phyloP scores from a whole-genome alignment of 192 early-diverging fungal genomes.

The Backusella tuberculispora region DNA sequence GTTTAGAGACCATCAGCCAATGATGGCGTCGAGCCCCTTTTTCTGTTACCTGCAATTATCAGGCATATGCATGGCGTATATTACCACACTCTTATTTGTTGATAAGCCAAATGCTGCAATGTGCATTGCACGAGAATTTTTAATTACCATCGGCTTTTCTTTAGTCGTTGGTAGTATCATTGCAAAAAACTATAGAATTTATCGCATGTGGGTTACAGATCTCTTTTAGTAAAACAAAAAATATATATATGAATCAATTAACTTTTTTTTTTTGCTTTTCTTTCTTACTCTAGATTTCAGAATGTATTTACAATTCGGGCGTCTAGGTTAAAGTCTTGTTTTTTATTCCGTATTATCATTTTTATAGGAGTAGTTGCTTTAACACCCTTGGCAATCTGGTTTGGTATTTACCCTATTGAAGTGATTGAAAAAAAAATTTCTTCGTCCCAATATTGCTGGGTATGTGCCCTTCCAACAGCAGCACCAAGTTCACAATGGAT shows the following conservation, averaged over 20 bases:
- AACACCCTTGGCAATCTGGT: constrained; percentile 26
- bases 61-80: constrained; percentile 46
- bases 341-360: constrained; percentile 23
- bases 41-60: constrained; percentile 48
- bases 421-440: neutral
- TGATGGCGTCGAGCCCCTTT: constrained; percentile 50
- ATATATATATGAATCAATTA: neutral
- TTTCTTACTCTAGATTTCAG: constrained; percentile 11
- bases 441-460: constrained; percentile 8
- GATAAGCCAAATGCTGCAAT: constrained; percentile 30
- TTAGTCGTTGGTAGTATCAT: constrained; percentile 53
- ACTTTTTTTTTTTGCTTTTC: neutral
- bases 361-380: constrained; percentile 6
- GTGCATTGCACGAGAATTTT: constrained; percentile 43
- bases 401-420: constrained; percentile 12
- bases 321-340: constrained; percentile 34
- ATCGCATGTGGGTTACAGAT: constrained; percentile 33
- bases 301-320: constrained; percentile 39
- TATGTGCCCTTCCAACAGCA: constrained; percentile 31
- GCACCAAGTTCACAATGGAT: constrained; percentile 14
- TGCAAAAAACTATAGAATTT: constrained; percentile 55
- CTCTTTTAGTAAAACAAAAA: neutral
- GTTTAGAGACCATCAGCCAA: constrained; percentile 41
- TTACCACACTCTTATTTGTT: constrained; percentile 37
- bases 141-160: constrained; percentile 43